These are phyloP conservation scores for Hypoxylon fragiforme DNA, from an alignment of 495 filamentous ascomycete species.

Conservation along the genomic window DNA sequence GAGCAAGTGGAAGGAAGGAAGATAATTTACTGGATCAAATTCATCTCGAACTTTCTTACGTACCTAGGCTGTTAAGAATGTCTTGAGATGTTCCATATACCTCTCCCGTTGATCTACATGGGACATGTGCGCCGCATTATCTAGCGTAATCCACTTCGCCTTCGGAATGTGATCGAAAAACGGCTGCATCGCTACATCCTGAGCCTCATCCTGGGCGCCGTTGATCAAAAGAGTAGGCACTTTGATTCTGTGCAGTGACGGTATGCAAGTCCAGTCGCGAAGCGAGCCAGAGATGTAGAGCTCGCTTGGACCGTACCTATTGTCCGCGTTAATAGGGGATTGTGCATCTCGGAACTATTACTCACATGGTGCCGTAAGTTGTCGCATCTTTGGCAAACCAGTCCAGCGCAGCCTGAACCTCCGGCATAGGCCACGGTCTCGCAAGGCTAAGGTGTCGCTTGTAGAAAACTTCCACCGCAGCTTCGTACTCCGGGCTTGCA, in stretches of 20 bases:
- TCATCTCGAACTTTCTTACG: not conserved
- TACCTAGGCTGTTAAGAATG: constrained; percentile 18
- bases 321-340: not conserved
- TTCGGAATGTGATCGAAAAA: constrained; percentile 50
- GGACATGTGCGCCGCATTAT: constrained; percentile 49
- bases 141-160: constrained; percentile 52
- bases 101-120: constrained; percentile 50
- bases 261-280: constrained; percentile 24
- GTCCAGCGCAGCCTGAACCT: constrained; percentile 18
- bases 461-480: constrained; percentile 48
- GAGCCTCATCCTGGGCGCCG: constrained; percentile 53
- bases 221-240: constrained; percentile 53
- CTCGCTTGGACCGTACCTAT: constrained; percentile 26
- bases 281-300: constrained; percentile 23
- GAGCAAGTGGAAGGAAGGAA: too few relatives aligned
- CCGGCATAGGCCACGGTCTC: constrained; percentile 42
- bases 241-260: constrained; percentile 41
- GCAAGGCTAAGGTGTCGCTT: constrained; percentile 46
- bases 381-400: constrained; percentile 44
- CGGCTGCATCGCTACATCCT: constrained; percentile 47
- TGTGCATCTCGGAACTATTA: too few relatives aligned
- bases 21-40: too few relatives aligned
- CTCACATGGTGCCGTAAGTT: constrained; percentile 50
- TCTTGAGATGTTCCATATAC: constrained; percentile 31
- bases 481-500: constrained; percentile 49